phyloP scores from a whole-genome alignment of 2,329 filamentous ascomycete species.

The Chaetothyriales sp. region DNA sequence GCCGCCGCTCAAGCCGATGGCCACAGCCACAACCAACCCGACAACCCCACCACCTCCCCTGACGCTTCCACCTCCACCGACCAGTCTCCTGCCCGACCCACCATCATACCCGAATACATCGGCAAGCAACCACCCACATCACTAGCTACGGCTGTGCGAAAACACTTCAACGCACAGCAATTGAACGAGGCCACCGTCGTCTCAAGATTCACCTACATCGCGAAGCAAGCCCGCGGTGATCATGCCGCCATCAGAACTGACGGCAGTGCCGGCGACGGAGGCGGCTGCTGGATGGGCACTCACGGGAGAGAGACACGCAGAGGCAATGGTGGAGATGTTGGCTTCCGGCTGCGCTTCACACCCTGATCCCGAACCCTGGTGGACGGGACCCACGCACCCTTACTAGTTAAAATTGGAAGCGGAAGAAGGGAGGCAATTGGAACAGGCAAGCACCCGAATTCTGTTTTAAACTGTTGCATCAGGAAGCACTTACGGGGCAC shows the following conservation, averaged over 20 bases:
- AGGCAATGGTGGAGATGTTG: conserved; percentile 15
- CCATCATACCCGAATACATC: conserved; percentile 2
- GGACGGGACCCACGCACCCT: not conserved
- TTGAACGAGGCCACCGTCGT: conserved; percentile 35
- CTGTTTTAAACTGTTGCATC: not conserved
- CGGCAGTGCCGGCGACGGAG: conserved; percentile 14
- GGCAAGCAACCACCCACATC: not conserved
- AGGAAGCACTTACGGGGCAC: not conserved
- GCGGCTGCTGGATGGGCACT: conserved; percentile 16
- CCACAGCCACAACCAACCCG: not conserved
- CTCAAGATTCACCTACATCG: conserved; percentile 35
- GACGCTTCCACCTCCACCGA: not conserved
- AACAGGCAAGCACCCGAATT: not conserved
- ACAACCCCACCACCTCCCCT: not conserved
- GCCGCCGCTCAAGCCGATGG: not conserved
- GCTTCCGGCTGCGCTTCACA: conserved; percentile 16
- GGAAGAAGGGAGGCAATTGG: not conserved
- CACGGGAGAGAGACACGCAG: conserved; percentile 13
- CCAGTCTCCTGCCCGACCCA: not conserved
- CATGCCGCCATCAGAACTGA: conserved; percentile 9
- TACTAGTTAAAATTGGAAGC: too few species aligned
- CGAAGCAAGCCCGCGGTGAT: conserved; percentile 24
- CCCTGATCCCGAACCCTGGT: conserved; percentile 5
- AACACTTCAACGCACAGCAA: conserved; percentile 35
- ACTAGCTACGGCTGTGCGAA: conserved; percentile 31